Base-by-base conservation (phyloP, 768 basidiomycete genomes). In the Cystobasidium onofrii region DNA sequence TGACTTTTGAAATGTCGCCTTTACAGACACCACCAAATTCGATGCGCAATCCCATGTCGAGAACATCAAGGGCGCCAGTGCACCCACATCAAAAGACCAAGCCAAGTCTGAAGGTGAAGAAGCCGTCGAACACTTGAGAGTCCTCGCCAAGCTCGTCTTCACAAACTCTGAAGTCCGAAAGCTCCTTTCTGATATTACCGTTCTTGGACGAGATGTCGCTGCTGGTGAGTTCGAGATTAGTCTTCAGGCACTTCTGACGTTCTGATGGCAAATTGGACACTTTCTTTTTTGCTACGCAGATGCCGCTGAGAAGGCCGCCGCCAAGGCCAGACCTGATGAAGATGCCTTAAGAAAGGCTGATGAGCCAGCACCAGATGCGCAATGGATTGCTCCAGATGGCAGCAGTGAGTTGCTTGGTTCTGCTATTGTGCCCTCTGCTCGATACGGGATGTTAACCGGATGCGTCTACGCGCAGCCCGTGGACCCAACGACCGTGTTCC, bases 61-160 rank as follows among this genome's bases (percentile, higher is more conserved):
- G 34, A 64, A 76, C 74, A 1, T 72, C 43, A 85, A 84, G 81
- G 82, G 80, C 52, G 84, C 83, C 69, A 81, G 83, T 34, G 76
- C 81, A 70, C 85, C 86, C 34, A 55, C 73, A 18, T 34, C n/a
- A 34, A 67, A 73, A 44, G 83, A 83, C 0, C 89, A 86, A 70
- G 81, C 83, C 7, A 82, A 85, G 70, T 80, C 83, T n/a, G 90
- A 93, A 60, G 83, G 84, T 36, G 82, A 88, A 73, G 80, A 86
- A 80, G 91, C 92, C 25, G 86, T 90, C 57, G 85, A 85, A 70
- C 91, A 97, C 81, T 86, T 97, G 18, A 90, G 93, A 76, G 93
- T 92, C 0, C 86, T 99, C 60, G 84, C 76, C 54, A 79, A 78
- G 52, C 88, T 97, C 78, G 84, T 97, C 78, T 84, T 92, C 75